Evolutionary conservation across 495 filamentous ascomycete species (phyloP).

Genomic region (Neurospora sp.): DNA sequence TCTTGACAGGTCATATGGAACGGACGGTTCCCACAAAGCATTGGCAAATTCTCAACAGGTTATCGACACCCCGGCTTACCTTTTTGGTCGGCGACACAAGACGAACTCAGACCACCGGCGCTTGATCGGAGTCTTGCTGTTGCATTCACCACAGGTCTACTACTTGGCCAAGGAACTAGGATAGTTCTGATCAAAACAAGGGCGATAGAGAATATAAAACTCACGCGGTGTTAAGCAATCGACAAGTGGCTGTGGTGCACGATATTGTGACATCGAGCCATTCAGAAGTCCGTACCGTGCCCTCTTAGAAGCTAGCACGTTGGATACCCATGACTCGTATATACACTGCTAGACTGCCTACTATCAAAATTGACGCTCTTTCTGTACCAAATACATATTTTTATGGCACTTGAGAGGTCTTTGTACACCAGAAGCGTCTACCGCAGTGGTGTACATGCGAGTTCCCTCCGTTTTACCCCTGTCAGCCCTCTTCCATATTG

Average conservation of each 20-base stretch:
- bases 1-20: not conserved
- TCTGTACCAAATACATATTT: not conserved
- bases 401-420: not conserved
- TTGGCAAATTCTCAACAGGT: not conserved
- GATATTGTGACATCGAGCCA: not conserved
- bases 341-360: not conserved
- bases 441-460: not conserved
- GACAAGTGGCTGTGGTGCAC: not conserved
- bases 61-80: not conserved
- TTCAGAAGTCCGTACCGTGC: not conserved
- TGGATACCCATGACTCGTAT: not conserved
- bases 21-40: not conserved
- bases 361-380: not conserved
- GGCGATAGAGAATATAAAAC: not conserved
- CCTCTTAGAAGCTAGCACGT: not conserved
- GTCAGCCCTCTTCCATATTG: not conserved
- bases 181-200: not conserved
- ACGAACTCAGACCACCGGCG: not conserved
- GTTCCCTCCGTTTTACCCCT: not conserved
- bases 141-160: not conserved
- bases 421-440: not conserved
- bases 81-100: not conserved
- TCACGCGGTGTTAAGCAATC: not conserved
- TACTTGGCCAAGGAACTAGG: not conserved
- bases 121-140: not conserved